Base-by-base conservation (phyloP, 306 rosid species). In the Quercus variabilis region DNA sequence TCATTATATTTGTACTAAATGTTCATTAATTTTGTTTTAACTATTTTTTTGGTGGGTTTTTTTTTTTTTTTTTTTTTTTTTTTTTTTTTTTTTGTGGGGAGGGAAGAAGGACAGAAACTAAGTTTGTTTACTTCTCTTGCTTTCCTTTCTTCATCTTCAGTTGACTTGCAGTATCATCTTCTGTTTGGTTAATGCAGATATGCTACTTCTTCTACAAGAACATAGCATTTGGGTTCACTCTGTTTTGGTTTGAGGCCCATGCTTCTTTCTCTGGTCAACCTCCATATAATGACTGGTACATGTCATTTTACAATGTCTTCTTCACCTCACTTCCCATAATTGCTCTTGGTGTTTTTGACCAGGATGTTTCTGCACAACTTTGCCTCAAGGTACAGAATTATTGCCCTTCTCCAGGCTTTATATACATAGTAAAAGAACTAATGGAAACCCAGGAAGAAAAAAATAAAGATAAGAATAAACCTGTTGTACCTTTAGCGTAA, bases 161-260 rank as follows among this genome's bases (percentile, higher is more conserved):
- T 62, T 80, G 76, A 81, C 72, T 31, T 35, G 26, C 58, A 26
- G 49, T 59, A 28, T 64, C 76, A 31, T 79, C 64, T 83, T 73
- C 68, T 62, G 62, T 73, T 82, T 62, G 51, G 23, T 78, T 70
- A 59, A 79, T 86, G 91, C 97, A 94, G 97, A 92, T 94, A 85
- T 92, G 98, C 83, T 94, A 94, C 85, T 94, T 94, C 88, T 94
- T 94, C 92, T 94, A 94, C 77, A 94, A 94, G 87, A 94, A 94
- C 90, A 85, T 94, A 65, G 76, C 93, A 64, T 94, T 94, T 65
- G 97, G 98, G 75, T 92, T 94, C 71, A 94, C 97, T 81, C 80
- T 94, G 43, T 94, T 94, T 84, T 94, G 98, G 98, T 92, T 82
- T 46, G 98, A 94, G 86, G 92, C 96, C 7, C 89, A 87, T 82